Percentiles rank a stretch among this genome's conserved stretches.
Conservation (phyloP, 129 eudicot species). For the Flaveria brownii region DNA sequence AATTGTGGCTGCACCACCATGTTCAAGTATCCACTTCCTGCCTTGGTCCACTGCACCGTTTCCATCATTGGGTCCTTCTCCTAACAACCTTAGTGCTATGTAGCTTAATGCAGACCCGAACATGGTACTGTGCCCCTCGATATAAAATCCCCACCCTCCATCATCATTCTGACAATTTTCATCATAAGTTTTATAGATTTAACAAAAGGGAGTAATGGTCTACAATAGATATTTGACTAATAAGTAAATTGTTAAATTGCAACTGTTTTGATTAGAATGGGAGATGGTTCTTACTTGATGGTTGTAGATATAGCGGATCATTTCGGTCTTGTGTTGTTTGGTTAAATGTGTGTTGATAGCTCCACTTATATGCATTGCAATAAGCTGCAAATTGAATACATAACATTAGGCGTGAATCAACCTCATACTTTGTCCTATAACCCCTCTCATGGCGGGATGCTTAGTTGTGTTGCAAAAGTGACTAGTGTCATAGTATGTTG, state of each 20-base stretch:
- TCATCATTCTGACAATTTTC: constrained; percentile 59
- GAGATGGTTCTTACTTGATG: constrained; percentile 56
- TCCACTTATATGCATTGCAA: constrained; percentile 73
- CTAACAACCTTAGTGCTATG: constrained; percentile 56
- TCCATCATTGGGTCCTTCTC: constrained; percentile 64
- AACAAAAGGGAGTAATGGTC: background rate
- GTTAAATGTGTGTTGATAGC: constrained; percentile 51
- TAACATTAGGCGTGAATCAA: background rate
- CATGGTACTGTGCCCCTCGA: constrained; percentile 80
- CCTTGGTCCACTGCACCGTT: constrained; percentile 53
- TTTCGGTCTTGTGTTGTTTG: constrained; percentile 60
- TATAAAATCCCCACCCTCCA: constrained; percentile 89
- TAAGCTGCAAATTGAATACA: constrained; percentile 45
- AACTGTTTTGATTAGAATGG: background rate
- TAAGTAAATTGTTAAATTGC: background rate
- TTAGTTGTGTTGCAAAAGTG: too few relatives aligned
- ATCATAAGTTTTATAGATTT: background rate
- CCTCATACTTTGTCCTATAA: background rate
- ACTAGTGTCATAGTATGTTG: background rate
- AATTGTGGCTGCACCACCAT: constrained; percentile 72
- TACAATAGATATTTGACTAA: background rate
- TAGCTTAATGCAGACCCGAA: constrained; percentile 76
- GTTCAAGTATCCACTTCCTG: constrained; percentile 70
- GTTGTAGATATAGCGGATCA: constrained; percentile 70
- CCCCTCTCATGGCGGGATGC: background rate